Evolutionary conservation across 257 asterid species (phyloP), one percentile per base, ranked within the genome.

Genomic region (Solanum tacnaense): DNA sequence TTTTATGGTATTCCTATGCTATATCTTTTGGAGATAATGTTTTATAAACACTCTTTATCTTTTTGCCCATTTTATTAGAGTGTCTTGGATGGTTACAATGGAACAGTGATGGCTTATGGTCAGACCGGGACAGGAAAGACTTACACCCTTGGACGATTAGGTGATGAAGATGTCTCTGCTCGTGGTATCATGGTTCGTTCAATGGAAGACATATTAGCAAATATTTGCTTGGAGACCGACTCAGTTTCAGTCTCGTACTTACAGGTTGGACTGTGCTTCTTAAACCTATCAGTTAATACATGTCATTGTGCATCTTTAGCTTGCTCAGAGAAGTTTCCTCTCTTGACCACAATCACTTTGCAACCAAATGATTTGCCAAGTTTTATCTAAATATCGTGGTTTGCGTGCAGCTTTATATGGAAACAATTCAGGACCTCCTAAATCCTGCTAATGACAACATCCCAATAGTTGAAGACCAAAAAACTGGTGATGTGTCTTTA

Each of bases 181-280:
- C 98, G 99, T 90, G 99, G 99, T 89, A 97, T 97, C 81, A 97
- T 97, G 99, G 99, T 97, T 88, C 99, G 99, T 9, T 94, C 99
- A 27, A 93, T 96, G 97, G 99, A 97, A 92, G 99, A 96, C 92
- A 94, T 97, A 89, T 93, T 97, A 89, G 96, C 95, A 86, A 96
- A 94, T 90, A 87, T 96, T 88, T 93, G 95, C 89, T 92, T 89
- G 20, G 98, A 94, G 68, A 93, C 96, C 60, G 99, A 97, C 93
- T 92, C 98, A 72, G 88, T 97, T 87, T 92, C 92, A 39, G 97
- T 97, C 86, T 96, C 99, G 36, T 96, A 95, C 93, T 93, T 97
- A 93, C 99, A 97, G 99, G 99, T 97, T 87, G 88, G 84, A 44
- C 39, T 65, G 46, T 31, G 15, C 27, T 79, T 36, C 29, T 52